Conservation (phyloP, 139 green algal species). For the Chlamydomonas incerta region DNA sequence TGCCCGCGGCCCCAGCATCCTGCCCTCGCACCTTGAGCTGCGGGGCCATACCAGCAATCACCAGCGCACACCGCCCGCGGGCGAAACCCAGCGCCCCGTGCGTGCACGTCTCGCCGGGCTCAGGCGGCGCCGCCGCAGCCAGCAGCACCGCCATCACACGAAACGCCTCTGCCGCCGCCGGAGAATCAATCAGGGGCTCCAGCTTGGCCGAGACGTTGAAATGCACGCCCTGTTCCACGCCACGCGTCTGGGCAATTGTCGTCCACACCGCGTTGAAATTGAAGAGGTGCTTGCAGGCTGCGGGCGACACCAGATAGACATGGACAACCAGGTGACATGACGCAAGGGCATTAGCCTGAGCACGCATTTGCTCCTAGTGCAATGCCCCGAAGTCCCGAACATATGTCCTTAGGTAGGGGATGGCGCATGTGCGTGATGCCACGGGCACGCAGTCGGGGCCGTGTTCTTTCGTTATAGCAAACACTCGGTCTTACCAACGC, state of each 20-base stretch:
- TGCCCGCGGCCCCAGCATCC: background rate
- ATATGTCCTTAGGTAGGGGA: too few species aligned
- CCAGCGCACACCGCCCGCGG: conserved; percentile 13
- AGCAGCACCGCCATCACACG: conserved; percentile 4
- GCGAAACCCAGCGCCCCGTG: conserved; percentile 21
- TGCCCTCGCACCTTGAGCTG: conserved; percentile 12
- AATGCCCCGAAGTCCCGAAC: too few species aligned
- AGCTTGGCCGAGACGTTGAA: background rate
- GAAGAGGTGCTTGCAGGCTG: conserved; percentile 12
- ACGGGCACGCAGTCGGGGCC: too few species aligned
- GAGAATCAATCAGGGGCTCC: conserved; percentile 10
- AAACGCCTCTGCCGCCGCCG: background rate
- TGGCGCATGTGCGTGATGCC: too few species aligned
- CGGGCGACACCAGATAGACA: too few species aligned
- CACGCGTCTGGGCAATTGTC: conserved; percentile 15
- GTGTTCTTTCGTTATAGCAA: too few species aligned
- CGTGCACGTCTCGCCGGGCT: conserved; percentile 7
- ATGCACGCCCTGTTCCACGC: conserved; percentile 21
- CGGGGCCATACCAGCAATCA: background rate
- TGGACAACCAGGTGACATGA: too few species aligned
- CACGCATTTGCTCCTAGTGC: too few species aligned
- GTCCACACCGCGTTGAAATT: conserved; percentile 17
- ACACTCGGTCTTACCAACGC: background rate
- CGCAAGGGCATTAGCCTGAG: too few species aligned
- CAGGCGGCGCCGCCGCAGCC: background rate